phyloP scores from a whole-genome alignment of 106 monocot genomes.

The Agapanthus africanus region DNA sequence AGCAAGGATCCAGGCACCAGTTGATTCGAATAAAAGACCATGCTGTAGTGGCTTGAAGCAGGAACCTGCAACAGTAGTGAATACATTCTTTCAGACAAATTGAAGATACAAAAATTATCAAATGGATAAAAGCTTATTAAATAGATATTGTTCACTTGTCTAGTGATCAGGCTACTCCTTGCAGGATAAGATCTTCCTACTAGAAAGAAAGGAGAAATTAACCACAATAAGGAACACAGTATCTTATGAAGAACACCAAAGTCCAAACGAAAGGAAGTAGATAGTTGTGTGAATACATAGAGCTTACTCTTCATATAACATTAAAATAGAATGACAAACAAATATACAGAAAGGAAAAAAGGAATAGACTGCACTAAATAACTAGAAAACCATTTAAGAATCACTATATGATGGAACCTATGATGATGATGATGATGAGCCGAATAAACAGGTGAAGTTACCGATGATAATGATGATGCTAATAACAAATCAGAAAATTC shows the following conservation, averaged over 20 bases:
- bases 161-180: background rate
- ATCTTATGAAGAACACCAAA: background rate
- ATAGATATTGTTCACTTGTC: no score
- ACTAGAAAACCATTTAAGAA: background rate
- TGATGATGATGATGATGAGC: no score
- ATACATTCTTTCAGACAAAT: background rate
- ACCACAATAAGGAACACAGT: background rate
- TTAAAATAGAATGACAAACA: background rate
- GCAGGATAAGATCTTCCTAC: background rate
- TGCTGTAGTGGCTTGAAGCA: slow-evolving; percentile 74
- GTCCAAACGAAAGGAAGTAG: background rate
- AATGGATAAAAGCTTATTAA: background rate
- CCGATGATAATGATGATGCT: no score
- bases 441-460: no score
- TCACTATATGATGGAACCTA: background rate
- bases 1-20: slow-evolving; percentile 59
- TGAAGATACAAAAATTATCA: background rate
- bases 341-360: no score
- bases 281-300: background rate
- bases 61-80: slow-evolving; percentile 52
- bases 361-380: no score
- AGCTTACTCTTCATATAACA: background rate
- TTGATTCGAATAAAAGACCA: slow-evolving; percentile 74
- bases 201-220: background rate
- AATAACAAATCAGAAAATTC: background rate